Evolutionary conservation across 495 filamentous ascomycete genomes (phyloP), one percentile per base, ranked within the genome.

Genomic region (Antarctomyces pellizariae): DNA sequence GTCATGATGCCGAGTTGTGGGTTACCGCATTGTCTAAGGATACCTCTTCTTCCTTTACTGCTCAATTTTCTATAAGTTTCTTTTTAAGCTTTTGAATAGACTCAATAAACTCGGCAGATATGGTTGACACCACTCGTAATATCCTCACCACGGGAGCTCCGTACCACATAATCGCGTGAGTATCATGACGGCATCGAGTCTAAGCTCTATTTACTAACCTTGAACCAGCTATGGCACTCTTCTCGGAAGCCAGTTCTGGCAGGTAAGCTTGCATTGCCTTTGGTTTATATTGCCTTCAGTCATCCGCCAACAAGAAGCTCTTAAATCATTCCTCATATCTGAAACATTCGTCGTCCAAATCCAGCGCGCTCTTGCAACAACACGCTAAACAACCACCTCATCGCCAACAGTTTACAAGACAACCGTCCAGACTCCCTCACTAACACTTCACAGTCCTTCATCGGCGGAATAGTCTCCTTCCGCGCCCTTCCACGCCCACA

Each of bases 111-210:
- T n/a, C n/a, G n/a, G n/a, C n/a, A n/a, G n/a, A n/a, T n/a, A n/a
- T n/a, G n/a, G n/a, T n/a, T n/a, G n/a, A n/a, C n/a, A n/a, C n/a
- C n/a, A n/a, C n/a, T n/a, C n/a, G n/a, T n/a, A n/a, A n/a, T n/a
- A 28, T 55, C 10, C 38, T 74, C 31, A 47, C 57, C 28, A 63
- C 68, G 23, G 66, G 64, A 16, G 71, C 62, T 18, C 71, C 75
- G 1, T 86, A 75, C 47, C 78, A 86, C 45, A 56, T 86, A 36
- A 45, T 83, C 22, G 68, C 70, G 75, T 82, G 52, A 27, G 52
- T 36, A 22, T 18, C 12, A 18, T 9, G 25, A 3, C 12, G 13
- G 33, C 16, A 24, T 29, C 27, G 18, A 25, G 7, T 29, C 19
- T 8, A 27, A 19, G 22, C 24, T 31, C 16, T 13, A 13, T 25